phyloP scores from a whole-genome alignment of 805 yeast species.

The Cyberlindnera mrakii region DNA sequence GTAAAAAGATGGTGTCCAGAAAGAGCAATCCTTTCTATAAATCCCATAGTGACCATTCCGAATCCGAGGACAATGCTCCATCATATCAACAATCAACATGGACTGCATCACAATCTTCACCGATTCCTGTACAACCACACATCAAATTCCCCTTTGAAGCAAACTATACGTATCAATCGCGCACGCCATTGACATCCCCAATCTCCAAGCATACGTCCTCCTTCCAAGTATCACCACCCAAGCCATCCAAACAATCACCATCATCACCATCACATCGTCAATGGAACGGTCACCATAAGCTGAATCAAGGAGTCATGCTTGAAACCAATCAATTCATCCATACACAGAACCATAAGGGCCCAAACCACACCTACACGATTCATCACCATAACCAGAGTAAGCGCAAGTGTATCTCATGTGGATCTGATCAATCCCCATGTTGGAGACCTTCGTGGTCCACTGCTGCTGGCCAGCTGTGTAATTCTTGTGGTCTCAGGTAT shows the following conservation, averaged over 20 bases:
- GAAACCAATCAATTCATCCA: conserved; percentile 19
- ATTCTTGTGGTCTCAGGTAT: conserved; percentile 91
- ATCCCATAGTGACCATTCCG: conserved; percentile 3
- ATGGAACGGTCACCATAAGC: conserved; percentile 15
- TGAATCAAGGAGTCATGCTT: conserved; percentile 10
- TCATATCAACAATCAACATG: neutral
- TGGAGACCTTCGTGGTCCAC: conserved; percentile 98
- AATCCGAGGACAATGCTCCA: neutral
- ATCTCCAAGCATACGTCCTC: conserved; percentile 4
- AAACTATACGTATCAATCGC: conserved; percentile 10
- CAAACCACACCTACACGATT: conserved; percentile 24
- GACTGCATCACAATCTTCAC: conserved; percentile 5
- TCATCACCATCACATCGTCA: conserved; percentile 1
- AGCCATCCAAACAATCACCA: conserved; percentile 1
- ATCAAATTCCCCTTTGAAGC: conserved; percentile 3
- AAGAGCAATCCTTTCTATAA: conserved; percentile 7
- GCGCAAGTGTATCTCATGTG: conserved; percentile 84
- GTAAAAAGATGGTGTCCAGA: conserved; percentile 20
- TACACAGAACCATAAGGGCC: conserved; percentile 23
- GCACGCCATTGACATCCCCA: conserved; percentile 4
- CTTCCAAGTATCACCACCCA: neutral
- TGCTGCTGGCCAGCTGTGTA: conserved; percentile 90
- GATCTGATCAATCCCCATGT: conserved; percentile 88
- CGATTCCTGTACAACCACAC: conserved; percentile 5
- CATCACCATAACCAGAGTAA: conserved; percentile 21